Conservation (phyloP, 179 eudicot species). For the Patellifolia procumbens region DNA sequence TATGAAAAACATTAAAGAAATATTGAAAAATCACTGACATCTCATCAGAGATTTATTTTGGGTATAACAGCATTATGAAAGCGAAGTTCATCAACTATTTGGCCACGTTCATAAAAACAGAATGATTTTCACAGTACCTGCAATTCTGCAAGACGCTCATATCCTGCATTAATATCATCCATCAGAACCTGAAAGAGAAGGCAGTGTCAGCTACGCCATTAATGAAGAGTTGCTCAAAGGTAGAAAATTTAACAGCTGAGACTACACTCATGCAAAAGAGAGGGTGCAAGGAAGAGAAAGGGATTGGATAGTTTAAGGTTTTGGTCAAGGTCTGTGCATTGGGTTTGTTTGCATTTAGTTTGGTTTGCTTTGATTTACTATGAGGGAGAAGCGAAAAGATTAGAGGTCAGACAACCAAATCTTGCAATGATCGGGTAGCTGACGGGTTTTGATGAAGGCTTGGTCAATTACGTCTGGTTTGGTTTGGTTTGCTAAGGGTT, state of each 20-base stretch:
- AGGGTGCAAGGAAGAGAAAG: neutral
- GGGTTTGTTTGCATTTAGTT: neutral
- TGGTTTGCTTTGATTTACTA: conserved; percentile 4
- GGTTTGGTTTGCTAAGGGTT: too few relatives aligned
- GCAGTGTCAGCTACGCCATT: neutral
- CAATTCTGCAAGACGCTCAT: conserved; percentile 90
- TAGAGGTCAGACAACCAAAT: too few relatives aligned
- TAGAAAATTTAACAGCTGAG: neutral
- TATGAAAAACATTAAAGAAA: neutral
- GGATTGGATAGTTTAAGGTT: neutral
- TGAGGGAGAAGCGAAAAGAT: too few relatives aligned
- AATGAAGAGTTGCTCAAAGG: neutral
- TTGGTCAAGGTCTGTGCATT: neutral
- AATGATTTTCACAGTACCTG: conserved; percentile 52
- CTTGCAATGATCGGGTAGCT: too few relatives aligned
- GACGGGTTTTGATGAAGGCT: too few relatives aligned
- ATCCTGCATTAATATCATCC: conserved; percentile 94
- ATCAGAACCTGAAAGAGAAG: conserved; percentile 63
- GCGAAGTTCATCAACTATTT: neutral
- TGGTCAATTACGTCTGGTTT: too few relatives aligned
- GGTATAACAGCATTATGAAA: neutral
- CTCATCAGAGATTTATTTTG: neutral
- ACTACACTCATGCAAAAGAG: neutral
- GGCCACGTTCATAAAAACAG: neutral
- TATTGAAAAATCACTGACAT: neutral